phyloP scores from a whole-genome alignment of 352 stramenopile species.

The Phytophthora boehmeriae region DNA sequence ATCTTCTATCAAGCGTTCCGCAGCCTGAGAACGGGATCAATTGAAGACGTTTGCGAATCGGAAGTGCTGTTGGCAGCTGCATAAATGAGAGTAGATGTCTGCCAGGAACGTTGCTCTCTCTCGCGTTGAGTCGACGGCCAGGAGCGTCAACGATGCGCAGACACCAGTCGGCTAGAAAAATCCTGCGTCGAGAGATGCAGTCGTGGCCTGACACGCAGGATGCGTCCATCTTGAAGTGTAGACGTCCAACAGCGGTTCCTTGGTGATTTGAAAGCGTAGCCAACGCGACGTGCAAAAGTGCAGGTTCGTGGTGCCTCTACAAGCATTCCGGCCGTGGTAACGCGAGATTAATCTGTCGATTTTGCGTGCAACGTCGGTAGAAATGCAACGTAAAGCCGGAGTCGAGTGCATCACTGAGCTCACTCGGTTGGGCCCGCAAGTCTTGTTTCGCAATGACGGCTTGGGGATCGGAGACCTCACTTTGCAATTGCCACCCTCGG shows the following conservation, averaged over 20 bases:
- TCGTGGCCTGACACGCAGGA: background rate
- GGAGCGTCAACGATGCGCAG: too few species aligned
- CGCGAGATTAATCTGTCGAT: background rate
- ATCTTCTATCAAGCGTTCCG: too few species aligned
- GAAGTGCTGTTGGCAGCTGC: too few species aligned
- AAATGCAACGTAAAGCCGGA: constrained; percentile 1
- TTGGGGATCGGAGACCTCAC: background rate
- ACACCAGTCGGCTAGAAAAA: too few species aligned
- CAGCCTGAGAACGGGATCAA: too few species aligned
- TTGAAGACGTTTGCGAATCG: too few species aligned
- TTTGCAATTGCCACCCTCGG: background rate
- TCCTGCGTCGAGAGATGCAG: background rate
- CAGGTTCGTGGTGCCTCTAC: too few species aligned
- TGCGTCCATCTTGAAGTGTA: background rate
- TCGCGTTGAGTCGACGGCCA: too few species aligned
- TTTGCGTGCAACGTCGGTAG: background rate
- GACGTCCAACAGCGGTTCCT: background rate
- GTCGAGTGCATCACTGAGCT: background rate
- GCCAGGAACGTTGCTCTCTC: too few species aligned
- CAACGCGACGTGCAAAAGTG: background rate
- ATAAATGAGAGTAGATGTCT: too few species aligned
- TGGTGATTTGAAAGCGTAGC: background rate
- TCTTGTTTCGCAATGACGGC: too few species aligned
- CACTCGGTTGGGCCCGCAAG: background rate
- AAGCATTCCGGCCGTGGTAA: background rate